These are phyloP conservation scores for Setaria viridis DNA, from an alignment of 202 grass and related monocot species.

Conservation along the genomic window DNA sequence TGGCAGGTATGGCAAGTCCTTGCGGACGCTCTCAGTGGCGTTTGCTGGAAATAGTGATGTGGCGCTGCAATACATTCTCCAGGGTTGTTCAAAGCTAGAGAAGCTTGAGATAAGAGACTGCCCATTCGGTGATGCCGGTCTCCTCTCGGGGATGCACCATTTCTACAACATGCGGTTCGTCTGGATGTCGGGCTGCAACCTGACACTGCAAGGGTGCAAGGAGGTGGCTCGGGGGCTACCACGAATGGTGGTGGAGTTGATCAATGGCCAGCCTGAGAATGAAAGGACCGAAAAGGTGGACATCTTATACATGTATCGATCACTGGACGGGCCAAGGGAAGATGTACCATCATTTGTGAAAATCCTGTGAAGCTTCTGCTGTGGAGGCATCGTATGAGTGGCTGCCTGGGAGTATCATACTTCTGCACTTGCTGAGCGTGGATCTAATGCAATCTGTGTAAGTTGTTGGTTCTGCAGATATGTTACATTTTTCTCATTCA, in stretches of 20 bases:
- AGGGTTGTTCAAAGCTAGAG: constrained; percentile 81
- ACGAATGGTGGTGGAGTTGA: constrained; percentile 83
- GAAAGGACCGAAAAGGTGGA: constrained; percentile 55
- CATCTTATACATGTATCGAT: constrained; percentile 96
- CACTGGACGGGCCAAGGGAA: constrained; percentile 82
- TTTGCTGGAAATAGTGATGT: constrained; percentile 80
- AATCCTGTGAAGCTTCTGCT: constrained; percentile 59
- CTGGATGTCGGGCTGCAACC: constrained; percentile 88
- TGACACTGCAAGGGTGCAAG: constrained; percentile 72
- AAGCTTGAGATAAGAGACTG: constrained; percentile 98
- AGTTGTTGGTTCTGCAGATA: constrained; percentile 18
- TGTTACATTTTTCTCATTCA: constrained; percentile 25
- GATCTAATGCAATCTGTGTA: constrained; percentile 21
- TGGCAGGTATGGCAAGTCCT: constrained; percentile 73
- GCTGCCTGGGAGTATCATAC: neutral
- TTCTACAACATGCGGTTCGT: constrained; percentile 94
- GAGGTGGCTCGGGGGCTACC: constrained; percentile 72
- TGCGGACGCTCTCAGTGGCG: constrained; percentile 86
- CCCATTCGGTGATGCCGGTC: constrained; percentile 79
- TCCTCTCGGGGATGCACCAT: constrained; percentile 77
- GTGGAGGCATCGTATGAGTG: neutral
- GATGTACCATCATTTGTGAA: constrained; percentile 81
- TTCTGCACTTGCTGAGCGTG: neutral
- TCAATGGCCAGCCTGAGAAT: constrained; percentile 49
- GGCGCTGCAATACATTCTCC: constrained; percentile 67